These are phyloP conservation scores for Phaeosphaeria sp. DNA, from an alignment of 2,329 filamentous ascomycete species.

Conservation along the genomic window DNA sequence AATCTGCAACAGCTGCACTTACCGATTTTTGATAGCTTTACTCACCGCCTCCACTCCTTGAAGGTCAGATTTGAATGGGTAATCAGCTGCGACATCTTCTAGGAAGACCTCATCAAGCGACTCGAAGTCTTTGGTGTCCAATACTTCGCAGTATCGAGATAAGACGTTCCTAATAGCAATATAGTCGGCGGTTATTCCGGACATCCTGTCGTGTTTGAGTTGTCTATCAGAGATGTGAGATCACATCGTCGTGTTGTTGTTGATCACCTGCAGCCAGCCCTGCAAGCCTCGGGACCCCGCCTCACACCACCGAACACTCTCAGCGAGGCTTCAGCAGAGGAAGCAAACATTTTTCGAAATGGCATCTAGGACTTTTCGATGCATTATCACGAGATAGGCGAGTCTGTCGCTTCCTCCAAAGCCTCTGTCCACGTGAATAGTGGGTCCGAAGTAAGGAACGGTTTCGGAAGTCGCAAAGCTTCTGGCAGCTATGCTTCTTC, in stretches of 20 bases:
- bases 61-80: constrained; percentile 47
- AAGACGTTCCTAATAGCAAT: constrained; percentile 53
- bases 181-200: constrained; percentile 30
- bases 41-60: constrained; percentile 44
- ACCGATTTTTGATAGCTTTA: constrained; percentile 45
- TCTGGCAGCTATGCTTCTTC: not conserved
- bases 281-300: constrained; percentile 2
- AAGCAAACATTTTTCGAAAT: not conserved
- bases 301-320: not conserved
- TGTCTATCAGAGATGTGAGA: not conserved
- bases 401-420: not conserved
- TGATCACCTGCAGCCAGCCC: not conserved
- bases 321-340: not conserved
- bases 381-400: not conserved
- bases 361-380: not conserved
- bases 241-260: not conserved
- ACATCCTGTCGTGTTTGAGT: constrained; percentile 10
- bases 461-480: not conserved
- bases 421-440: not conserved
- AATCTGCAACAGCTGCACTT: constrained; percentile 1
- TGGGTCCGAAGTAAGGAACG: not conserved
- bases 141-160: constrained; percentile 53
- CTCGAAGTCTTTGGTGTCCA: constrained; percentile 52
- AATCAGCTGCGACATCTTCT: constrained; percentile 48
- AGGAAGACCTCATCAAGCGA: constrained; percentile 51